These are phyloP conservation scores for Cyclotella sp. DNA, from an alignment of 108 stramenopile species.

Conservation along the genomic window DNA sequence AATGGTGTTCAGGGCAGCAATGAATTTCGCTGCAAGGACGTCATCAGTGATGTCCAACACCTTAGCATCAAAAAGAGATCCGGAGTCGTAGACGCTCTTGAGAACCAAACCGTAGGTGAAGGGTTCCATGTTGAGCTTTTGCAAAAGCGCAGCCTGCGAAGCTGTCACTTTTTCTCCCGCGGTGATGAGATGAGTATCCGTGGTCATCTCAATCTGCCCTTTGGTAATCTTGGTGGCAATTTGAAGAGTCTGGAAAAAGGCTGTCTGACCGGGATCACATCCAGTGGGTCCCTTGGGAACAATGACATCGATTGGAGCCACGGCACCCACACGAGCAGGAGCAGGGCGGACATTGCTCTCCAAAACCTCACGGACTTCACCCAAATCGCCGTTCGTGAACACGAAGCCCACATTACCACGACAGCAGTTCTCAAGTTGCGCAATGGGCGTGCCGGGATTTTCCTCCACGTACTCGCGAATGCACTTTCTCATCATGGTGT, in stretches of 20 bases:
- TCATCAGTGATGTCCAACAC: conserved; percentile 96
- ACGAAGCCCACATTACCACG: conserved; percentile 99
- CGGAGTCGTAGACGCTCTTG: conserved; percentile 93
- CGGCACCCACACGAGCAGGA: conserved; percentile 95
- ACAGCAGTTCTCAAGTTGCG: conserved; percentile 74
- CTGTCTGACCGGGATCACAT: conserved; percentile 99
- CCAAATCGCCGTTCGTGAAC: conserved; percentile 98
- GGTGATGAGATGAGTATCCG: conserved; percentile 91
- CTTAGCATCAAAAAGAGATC: conserved; percentile 96
- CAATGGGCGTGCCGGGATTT: conserved; percentile 92
- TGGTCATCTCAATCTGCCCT: conserved; percentile 98
- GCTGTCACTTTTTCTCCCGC: conserved; percentile 94
- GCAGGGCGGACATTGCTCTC: conserved; percentile 95
- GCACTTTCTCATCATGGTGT: conserved; percentile 99
- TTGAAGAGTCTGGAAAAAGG: conserved; percentile 99
- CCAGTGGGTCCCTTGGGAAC: conserved; percentile 98
- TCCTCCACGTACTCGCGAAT: conserved; percentile 90
- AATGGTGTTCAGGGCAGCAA: conserved; percentile 78
- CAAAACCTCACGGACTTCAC: conserved; percentile 82
- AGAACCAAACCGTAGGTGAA: conserved; percentile 98
- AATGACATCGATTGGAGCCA: conserved; percentile 93
- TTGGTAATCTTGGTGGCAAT: conserved; percentile 98
- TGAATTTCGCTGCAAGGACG: conserved; percentile 92
- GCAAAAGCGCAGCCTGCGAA: conserved; percentile 93
- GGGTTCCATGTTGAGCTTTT: conserved; percentile 96